Percentiles rank a stretch among this genome's conserved stretches.
Evolutionary conservation across 2,329 filamentous ascomycete genomes (phyloP).

Genomic region (Thelonectria rubi): DNA sequence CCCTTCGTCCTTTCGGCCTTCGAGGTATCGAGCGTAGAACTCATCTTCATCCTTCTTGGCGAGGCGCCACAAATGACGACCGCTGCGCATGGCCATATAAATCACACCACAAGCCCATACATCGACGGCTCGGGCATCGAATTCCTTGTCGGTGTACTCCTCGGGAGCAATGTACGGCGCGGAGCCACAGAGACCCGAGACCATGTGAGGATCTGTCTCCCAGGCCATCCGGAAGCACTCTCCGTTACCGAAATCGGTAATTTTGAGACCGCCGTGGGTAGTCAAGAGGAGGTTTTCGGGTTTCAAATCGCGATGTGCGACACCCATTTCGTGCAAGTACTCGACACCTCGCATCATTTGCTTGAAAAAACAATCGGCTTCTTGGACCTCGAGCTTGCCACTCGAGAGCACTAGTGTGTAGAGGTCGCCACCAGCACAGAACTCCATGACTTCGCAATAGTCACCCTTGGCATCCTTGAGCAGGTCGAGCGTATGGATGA

Average conservation of each 20-base stretch:
- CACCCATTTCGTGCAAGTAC: constrained; percentile 99
- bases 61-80: constrained; percentile 94
- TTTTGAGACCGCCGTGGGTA: constrained; percentile 91
- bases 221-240: constrained; percentile 99
- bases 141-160: constrained; percentile 94
- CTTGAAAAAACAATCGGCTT: constrained; percentile 99
- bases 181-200: constrained; percentile 93
- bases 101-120: constrained; percentile 99
- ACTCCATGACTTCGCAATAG: constrained; percentile 99
- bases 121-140: constrained; percentile 96
- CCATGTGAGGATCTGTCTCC: constrained; percentile 99
- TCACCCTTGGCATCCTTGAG: constrained; percentile 96
- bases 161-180: constrained; percentile 98
- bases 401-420: constrained; percentile 93
- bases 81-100: constrained; percentile 99
- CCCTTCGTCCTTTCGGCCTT: constrained; percentile 91
- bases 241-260: constrained; percentile 98
- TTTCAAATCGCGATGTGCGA: constrained; percentile 95
- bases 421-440: constrained; percentile 93
- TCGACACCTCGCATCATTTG: constrained; percentile 99
- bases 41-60: constrained; percentile 97
- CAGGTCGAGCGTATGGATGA: constrained; percentile 96
- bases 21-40: constrained; percentile 93
- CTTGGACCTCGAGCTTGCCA: constrained; percentile 88
- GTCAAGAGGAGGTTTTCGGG: constrained; percentile 96